Evolutionary conservation across 352 stramenopile species (phyloP), one percentile per base, ranked within the genome.

Genomic region (Phytophthora pinifolia): DNA sequence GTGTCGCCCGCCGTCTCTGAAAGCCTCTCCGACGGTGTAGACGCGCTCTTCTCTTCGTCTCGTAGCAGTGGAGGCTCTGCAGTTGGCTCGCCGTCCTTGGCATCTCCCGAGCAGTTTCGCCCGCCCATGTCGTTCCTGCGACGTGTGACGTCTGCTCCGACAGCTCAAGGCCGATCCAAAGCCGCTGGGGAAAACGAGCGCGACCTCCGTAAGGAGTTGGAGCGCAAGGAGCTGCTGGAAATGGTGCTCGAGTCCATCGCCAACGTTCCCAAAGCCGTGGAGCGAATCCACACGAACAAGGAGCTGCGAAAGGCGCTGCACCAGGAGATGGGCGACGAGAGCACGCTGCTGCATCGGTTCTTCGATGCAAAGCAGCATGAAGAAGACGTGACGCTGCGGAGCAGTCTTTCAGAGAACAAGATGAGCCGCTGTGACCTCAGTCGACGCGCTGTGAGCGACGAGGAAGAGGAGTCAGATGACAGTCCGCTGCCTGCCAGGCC

Each of bases 181-280:
- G 52, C 39, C 33, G 31, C 37, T 27, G 33, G n/a, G 30, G 27
- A n/a, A 35, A 27, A 56, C 8, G 76, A 84, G 6, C 67, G 76
- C 43, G 63, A 80, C 18, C 62, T 59, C 13, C 75, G 74, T 38
- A 88, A 85, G 37, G 78, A 86, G 36, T 46, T 57, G n/a, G 78
- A 91, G 57, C 70, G 72, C 6, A 78, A 74, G 2, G 78, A 89
- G 59, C 61, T 91, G 38, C 65, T 91, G 59, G 66, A 76, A 25
- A 85, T 89, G 78, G 83, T 91, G 20, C 66, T 89, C 8, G 78
- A 88, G 65, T 86, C 81, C 22, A 85, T 91, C 41, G 70, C 78
- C 37, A 89, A 74, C 49, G 81, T 91, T 5, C 81, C 81, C 1
- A 72, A 86, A 49, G 81, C 81, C 14, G 68, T 91, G 30, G 76